These are phyloP conservation scores for Juglanconis oblonga DNA, from an alignment of 2,329 filamentous ascomycete species.

Conservation along the genomic window DNA sequence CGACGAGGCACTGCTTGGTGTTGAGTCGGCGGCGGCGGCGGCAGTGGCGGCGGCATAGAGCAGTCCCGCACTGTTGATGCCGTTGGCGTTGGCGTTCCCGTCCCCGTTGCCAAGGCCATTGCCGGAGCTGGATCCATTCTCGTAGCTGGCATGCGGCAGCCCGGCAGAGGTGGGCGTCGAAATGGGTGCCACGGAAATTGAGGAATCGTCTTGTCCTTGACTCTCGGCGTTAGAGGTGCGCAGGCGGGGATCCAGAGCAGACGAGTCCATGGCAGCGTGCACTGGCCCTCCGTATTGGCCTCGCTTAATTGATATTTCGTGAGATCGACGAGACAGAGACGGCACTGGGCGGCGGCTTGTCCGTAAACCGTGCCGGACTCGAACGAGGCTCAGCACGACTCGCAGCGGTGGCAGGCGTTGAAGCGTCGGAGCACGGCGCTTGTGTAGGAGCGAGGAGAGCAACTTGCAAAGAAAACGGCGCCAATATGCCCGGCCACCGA, in stretches of 20 bases:
- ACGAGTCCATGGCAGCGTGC: slow-evolving; percentile 16
- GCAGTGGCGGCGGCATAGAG: not conserved
- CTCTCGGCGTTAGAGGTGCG: slow-evolving; percentile 5
- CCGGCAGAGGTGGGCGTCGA: not conserved
- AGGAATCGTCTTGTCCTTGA: not conserved
- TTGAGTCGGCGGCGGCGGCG: not conserved
- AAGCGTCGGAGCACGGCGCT: slow-evolving; percentile 17
- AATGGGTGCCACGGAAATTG: slow-evolving; percentile 8
- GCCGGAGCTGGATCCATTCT: not conserved
- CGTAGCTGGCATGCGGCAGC: not conserved
- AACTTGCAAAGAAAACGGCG: slow-evolving; percentile 10
- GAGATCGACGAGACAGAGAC: not conserved
- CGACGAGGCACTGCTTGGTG: slow-evolving; percentile 8
- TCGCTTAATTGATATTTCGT: not conserved
- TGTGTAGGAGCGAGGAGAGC: slow-evolving; percentile 6
- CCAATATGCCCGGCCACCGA: slow-evolving; percentile 11
- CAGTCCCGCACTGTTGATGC: not conserved
- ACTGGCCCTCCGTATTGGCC: not conserved
- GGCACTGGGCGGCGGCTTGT: not conserved
- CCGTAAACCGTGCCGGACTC: not conserved
- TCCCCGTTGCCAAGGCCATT: not conserved
- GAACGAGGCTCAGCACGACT: not conserved
- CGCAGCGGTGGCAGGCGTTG: not conserved
- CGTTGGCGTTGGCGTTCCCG: slow-evolving; percentile 2
- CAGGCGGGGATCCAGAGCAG: slow-evolving; percentile 18